Evolutionary conservation across 192 early-diverging fungal genomes (phyloP), one percentile per base, ranked within the genome.

Genomic region (Allomyces macrogynus): DNA sequence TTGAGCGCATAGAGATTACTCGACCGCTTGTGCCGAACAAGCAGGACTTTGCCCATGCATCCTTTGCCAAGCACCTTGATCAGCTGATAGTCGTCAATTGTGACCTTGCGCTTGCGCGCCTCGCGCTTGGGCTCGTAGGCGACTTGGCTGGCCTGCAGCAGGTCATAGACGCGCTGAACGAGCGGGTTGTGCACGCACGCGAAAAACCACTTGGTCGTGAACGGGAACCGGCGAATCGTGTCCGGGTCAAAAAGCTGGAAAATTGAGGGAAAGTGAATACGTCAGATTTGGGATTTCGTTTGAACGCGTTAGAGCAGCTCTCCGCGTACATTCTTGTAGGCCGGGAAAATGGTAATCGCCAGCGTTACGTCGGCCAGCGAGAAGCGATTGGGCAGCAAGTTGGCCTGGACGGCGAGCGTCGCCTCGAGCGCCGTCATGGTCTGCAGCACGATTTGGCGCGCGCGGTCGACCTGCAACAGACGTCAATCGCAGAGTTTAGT

Each of bases 11-110:
- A 79, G 16, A 83, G 63, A 57, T 74, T 75, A 24, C 72, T 67
- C n/a, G 67, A 66, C 61, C 62, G 68, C 62, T 72, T 66, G 32
- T 79, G 73, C 54, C 76, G 67, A 0, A 76, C 76, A 26, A 83
- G 60, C 24, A 83, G 64, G 2, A 82, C 80, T 64, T 83, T 83
- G 43, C 81, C 81, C 75, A 79, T 83, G 32, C 78, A 79, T 2
- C 81, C 81, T 67, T 74, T 81, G 16, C 81, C 81, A 18, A 83
- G 74, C 40, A 83, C 81, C 44, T 75, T 77, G 49, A 83, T 70
- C 18, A 81, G 61, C 23, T 79, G 67, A 40, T 78, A 81, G 61
- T 81, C 72, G 4, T 79, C 76, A 5, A 81, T 70, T 0, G 69
- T 66, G 1, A 63, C 62, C 43, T 77, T 73, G 49, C 49, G 49